Evolutionary conservation across 495 filamentous ascomycete species (phyloP).

Genomic region (Penicillium desertorum): DNA sequence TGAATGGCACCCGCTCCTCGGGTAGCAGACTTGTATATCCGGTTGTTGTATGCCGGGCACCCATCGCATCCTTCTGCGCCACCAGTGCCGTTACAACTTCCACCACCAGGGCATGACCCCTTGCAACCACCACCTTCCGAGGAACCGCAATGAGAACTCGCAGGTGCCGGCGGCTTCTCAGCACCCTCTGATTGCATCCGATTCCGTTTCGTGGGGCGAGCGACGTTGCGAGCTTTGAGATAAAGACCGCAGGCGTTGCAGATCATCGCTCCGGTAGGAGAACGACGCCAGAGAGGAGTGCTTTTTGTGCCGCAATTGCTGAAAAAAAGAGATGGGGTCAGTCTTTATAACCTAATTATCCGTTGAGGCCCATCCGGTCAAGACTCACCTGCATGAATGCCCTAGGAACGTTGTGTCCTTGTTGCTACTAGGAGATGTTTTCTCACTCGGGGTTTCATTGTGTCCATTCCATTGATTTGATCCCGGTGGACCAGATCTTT

Average conservation of each 20-base stretch:
- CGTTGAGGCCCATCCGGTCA: background rate
- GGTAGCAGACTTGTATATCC: slow-evolving; percentile 76
- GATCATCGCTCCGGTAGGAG: slow-evolving; percentile 88
- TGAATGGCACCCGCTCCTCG: slow-evolving; percentile 35
- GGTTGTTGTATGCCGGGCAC: slow-evolving; percentile 96
- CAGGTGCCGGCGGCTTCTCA: slow-evolving; percentile 17
- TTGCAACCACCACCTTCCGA: slow-evolving; percentile 47
- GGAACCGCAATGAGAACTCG: slow-evolving; percentile 20
- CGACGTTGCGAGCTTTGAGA: slow-evolving; percentile 85
- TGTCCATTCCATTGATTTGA: slow-evolving; percentile 15
- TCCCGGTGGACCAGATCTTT: slow-evolving; percentile 10
- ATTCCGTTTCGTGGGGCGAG: slow-evolving; percentile 85
- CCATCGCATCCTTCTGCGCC: slow-evolving; percentile 95
- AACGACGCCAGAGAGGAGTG: slow-evolving; percentile 93
- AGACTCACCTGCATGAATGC: slow-evolving; percentile 56
- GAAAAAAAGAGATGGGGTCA: slow-evolving; percentile 24
- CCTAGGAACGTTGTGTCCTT: slow-evolving; percentile 48
- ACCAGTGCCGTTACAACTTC: slow-evolving; percentile 93
- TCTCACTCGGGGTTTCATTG: slow-evolving; percentile 22
- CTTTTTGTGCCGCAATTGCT: slow-evolving; percentile 95
- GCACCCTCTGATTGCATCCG: slow-evolving; percentile 39
- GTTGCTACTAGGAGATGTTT: slow-evolving; percentile 37
- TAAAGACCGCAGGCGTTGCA: slow-evolving; percentile 99
- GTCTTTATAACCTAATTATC: background rate
- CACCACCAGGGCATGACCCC: slow-evolving; percentile 94